Evolutionary conservation across 192 early-diverging fungal genomes (phyloP), one percentile per base, ranked within the genome.

Genomic region (Spinellus fusiger): DNA sequence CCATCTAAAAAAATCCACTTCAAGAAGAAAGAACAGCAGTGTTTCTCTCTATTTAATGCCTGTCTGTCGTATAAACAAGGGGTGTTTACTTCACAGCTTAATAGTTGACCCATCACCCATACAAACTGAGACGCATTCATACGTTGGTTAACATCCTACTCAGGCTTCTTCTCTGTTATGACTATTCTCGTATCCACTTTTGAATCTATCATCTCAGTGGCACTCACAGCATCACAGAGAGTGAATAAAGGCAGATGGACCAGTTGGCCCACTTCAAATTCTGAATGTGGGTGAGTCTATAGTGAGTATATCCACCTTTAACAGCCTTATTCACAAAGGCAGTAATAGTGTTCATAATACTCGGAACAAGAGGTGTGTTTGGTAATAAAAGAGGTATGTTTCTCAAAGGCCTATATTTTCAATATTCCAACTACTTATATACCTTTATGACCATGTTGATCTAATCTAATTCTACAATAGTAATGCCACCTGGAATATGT

Each of bases 141-240:
- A 12, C 48, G 47, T 0, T 64, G 61, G 15, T 71, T 62, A 16
- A 79, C 33, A 32, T 78, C 56, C 58, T 73, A 82, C 20, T 61
- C 59, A 16, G 62, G 63, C 16, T 59, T 65, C 5, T 62, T 66
- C 12, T 75, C 76, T 31, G 75, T 65, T 7, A 81, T 28, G 9
- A 77, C 54, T 78, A 84, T 84, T 10, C 82, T 80, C 4, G 80
- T 84, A 37, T 84, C 82, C 82, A 84, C 81, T 35, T 79, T 76
- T 13, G 82, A 80, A 63, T 84, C 78, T 78, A 81, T 82, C 25
- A 85, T 81, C 70, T 85, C 84, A 40, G 84, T 82, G 12, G 84
- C 82, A 33, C 80, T 77, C 84, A 85, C 84, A 22, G 81, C 84
- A 40, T 85, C 84, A 62, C 74, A 81, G 2, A 85, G 51, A 16